Percentiles rank a stretch among this genome's conserved stretches.
These are phyloP conservation scores for Bruguiera gymnorhiza DNA, from an alignment of 345 rosid species.

Conservation along the genomic window DNA sequence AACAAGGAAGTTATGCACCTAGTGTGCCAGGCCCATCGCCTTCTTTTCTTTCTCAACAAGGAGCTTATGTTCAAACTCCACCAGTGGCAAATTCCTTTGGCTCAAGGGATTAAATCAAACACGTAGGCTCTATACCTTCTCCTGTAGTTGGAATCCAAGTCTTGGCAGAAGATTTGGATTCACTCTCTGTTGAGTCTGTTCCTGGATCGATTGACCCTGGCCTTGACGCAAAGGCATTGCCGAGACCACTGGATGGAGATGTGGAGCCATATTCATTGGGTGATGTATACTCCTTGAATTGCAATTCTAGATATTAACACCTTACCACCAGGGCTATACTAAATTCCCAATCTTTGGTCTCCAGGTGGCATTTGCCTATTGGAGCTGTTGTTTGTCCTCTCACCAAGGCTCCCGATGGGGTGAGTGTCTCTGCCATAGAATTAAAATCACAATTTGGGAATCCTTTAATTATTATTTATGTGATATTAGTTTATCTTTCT, in stretches of 20 bases:
- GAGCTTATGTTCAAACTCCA: slow-evolving; percentile 47
- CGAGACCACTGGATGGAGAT: slow-evolving; percentile 92
- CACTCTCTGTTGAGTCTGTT: slow-evolving; percentile 62
- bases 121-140: slow-evolving; percentile 52
- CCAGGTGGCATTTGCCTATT: slow-evolving; percentile 98
- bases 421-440: slow-evolving; percentile 37
- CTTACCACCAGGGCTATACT: slow-evolving; percentile 88
- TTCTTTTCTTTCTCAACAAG: slow-evolving; percentile 48
- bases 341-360: slow-evolving; percentile 76
- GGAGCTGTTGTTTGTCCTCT: slow-evolving; percentile 99
- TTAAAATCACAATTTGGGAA: slow-evolving; percentile 10
- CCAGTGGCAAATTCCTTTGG: slow-evolving; percentile 37
- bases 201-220: slow-evolving; percentile 84
- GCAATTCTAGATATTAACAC: slow-evolving; percentile 74
- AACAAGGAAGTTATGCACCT: slow-evolving; percentile 49
- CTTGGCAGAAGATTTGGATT: slow-evolving; percentile 80
- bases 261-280: slow-evolving; percentile 65
- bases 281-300: slow-evolving; percentile 69
- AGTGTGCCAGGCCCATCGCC: slow-evolving; percentile 41
- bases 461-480: slow-evolving; percentile 6
- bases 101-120: slow-evolving; percentile 53
- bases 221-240: slow-evolving; percentile 68
- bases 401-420: slow-evolving; percentile 92
- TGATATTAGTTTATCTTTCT: slow-evolving; percentile 14
- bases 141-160: slow-evolving; percentile 57